A percentile compares a stretch with the other conserved stretches of the same genome.
Evolutionary conservation across 805 yeast genomes (phyloP).

Genomic region (Torulaspora quercuum): DNA sequence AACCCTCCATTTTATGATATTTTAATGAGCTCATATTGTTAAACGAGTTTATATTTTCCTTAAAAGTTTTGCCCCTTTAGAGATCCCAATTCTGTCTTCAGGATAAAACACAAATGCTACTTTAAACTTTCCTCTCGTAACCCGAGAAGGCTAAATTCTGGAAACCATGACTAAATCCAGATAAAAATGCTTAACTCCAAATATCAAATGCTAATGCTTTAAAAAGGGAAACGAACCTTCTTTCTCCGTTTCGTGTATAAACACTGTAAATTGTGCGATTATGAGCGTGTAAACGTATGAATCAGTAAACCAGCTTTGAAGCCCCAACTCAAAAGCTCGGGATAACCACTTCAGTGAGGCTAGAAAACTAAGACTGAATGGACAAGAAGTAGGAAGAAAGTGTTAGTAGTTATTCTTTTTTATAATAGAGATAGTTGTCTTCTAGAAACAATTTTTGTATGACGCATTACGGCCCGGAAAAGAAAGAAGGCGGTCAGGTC

Average conservation of each 20-base stretch:
- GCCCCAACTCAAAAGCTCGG: too few species aligned
- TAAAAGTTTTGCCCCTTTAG: too few species aligned
- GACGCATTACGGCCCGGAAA: slow-evolving; percentile 12
- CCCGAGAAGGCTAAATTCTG: slow-evolving; percentile 7
- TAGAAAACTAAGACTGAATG: too few species aligned
- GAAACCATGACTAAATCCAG: slow-evolving; percentile 9
- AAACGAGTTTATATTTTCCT: too few species aligned
- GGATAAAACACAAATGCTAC: slow-evolving; percentile 6
- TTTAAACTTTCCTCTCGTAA: slow-evolving; percentile 4
- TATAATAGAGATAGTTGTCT: background rate
- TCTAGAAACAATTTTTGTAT: slow-evolving; percentile 3
- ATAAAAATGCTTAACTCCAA: slow-evolving; percentile 7
- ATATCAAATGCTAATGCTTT: background rate
- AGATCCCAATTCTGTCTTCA: slow-evolving; percentile 1
- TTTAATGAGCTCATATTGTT: too few species aligned
- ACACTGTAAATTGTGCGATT: too few species aligned
- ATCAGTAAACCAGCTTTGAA: slow-evolving; percentile 1
- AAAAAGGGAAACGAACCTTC: background rate
- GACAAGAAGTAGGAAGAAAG: too few species aligned
- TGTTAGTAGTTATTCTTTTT: background rate
- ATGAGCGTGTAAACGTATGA: background rate
- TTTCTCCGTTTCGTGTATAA: too few species aligned
- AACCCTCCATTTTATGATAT: slow-evolving; percentile 2
- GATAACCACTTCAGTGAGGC: too few species aligned
- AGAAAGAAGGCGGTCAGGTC: background rate